A percentile compares a stretch with the other conserved stretches of the same genome.
These are phyloP conservation scores for Chenopodium suecicum DNA, from an alignment of 148 eudicot species.

Conservation along the genomic window DNA sequence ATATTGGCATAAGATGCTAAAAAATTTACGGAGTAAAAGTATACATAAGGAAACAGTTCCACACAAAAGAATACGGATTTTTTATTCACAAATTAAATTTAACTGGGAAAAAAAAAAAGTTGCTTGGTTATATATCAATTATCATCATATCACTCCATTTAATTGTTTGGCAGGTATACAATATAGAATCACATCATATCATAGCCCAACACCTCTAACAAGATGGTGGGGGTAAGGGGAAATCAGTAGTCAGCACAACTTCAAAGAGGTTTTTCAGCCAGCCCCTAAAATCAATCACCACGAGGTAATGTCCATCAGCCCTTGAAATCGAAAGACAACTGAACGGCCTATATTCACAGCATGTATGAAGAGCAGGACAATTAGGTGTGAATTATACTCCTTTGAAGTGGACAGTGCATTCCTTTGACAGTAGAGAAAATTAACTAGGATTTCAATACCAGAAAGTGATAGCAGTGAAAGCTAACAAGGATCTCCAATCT, in stretches of 20 bases:
- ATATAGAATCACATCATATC: neutral
- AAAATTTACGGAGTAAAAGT: conserved; percentile 8
- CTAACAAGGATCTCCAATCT: neutral
- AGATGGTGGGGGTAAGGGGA: neutral
- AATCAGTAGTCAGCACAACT: neutral
- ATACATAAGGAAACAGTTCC: neutral
- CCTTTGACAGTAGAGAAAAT: neutral
- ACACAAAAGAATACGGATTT: neutral
- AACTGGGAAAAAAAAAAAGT: no score
- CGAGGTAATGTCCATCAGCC: neutral
- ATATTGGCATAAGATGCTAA: neutral
- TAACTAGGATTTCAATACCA: no score
- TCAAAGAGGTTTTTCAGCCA: neutral
- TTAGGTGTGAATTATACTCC: neutral
- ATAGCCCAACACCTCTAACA: neutral
- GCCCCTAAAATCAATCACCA: neutral
- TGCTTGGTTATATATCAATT: neutral
- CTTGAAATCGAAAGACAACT: neutral
- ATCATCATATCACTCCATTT: neutral
- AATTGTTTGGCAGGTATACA: neutral
- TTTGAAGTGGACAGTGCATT: neutral
- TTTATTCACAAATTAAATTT: neutral
- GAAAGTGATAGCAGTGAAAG: neutral
- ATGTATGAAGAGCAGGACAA: neutral
- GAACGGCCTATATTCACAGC: neutral